These are phyloP conservation scores for Albifimbria verrucaria DNA, from an alignment of 2,329 filamentous ascomycete species.

Conservation along the genomic window DNA sequence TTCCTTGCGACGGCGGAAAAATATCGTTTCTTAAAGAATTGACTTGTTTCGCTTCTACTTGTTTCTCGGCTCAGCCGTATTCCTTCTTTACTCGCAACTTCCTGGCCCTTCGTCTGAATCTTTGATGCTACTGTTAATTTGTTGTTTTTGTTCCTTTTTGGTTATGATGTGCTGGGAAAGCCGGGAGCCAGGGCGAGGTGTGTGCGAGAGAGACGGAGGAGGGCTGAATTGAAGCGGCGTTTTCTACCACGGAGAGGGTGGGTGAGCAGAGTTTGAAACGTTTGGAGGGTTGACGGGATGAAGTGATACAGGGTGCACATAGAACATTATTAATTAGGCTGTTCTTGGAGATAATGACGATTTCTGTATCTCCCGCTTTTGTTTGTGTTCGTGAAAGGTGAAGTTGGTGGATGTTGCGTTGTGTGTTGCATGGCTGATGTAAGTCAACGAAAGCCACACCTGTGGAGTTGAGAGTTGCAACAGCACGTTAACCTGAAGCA, in stretches of 20 bases:
- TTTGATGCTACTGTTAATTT: too few relatives aligned
- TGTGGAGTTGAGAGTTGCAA: too few relatives aligned
- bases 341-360: not conserved
- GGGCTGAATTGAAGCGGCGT: not conserved
- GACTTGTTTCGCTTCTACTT: not conserved
- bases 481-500: too few relatives aligned
- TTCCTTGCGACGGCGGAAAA: not conserved
- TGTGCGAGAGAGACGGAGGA: not conserved
- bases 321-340: not conserved
- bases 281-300: too few relatives aligned
- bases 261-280: not conserved
- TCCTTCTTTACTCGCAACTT: too few relatives aligned
- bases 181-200: not conserved
- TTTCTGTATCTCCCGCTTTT: not conserved
- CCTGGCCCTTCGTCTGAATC: too few relatives aligned
- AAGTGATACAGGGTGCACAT: not conserved
- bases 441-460: too few relatives aligned
- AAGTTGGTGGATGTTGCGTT: too few relatives aligned
- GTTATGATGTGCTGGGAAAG: not conserved
- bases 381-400: too few relatives aligned
- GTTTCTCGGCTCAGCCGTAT: too few relatives aligned
- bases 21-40: not conserved
- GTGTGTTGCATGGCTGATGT: too few relatives aligned
- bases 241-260: not conserved
- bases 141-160: too few relatives aligned